Evolutionary conservation across 306 rosid species (phyloP), one percentile per base, ranked within the genome.

Genomic region (Neltuma alba): DNA sequence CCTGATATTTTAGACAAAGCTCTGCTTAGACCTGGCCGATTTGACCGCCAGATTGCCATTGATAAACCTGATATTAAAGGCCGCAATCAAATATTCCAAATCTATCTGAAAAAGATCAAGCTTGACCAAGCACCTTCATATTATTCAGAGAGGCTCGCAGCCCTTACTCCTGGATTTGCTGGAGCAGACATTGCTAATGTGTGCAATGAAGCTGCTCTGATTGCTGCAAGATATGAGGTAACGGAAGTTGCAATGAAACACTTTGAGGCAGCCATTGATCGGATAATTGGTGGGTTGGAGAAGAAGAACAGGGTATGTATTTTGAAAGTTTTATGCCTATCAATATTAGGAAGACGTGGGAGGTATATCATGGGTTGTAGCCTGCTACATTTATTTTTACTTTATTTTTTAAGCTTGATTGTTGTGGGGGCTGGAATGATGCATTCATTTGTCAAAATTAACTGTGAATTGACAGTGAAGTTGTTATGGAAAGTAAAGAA

Each of bases 181-280:
- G 99, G 99, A 76, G 99, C 99, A n/a, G 99, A 92, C 88, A 95
- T 95, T 85, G 98, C 99, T 55, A 95, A 95, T 88, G 97, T 95
- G 37, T 92, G 98, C 82, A 95, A 95, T 36, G 99, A 95, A 88
- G 99, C 94, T 84, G 99, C 99, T 48, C 81, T 95, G 62, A 90
- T 95, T 87, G 99, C 99, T 82, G 99, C 99, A 28, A 92, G 99
- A 76, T 15, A 25, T 77, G 97, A 91, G 61, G 75, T 84, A 80
- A 37, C 84, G 31, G 82, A 78, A 81, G 91, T 95, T 76, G 88
- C 89, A 48, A 90, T 95, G 98, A 65, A 84, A 7, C 89, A 95
- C 88, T 95, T 95, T 72, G 97, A 95, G 79, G 86, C 96, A 18
- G 99, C 98, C 63, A 90, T 95, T 76, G 99, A 95, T 83, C 88